phyloP scores from a whole-genome alignment of 2,329 filamentous ascomycete genomes.

The Microdochium trichocladiopsis region DNA sequence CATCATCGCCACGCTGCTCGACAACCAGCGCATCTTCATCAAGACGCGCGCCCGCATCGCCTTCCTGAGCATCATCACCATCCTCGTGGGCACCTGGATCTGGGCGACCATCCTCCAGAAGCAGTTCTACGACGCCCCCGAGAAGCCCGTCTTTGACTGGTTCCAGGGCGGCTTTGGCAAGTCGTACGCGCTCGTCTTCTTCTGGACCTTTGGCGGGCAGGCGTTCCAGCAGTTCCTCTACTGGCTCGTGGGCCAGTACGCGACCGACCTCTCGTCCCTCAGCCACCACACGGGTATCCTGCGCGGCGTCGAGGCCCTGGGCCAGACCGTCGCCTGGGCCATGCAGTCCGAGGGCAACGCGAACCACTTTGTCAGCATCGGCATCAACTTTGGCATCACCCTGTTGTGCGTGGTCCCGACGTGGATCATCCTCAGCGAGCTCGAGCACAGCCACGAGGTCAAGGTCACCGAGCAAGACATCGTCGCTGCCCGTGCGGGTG shows the following conservation, averaged over 20 bases:
- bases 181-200: slow-evolving; percentile 18
- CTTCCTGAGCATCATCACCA: slow-evolving; percentile 14
- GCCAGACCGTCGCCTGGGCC: slow-evolving; percentile 23
- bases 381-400: slow-evolving; percentile 20
- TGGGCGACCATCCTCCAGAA: slow-evolving; percentile 21
- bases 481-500: not conserved
- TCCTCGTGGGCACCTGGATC: slow-evolving; percentile 22
- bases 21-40: slow-evolving; percentile 19
- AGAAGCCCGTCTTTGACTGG: slow-evolving; percentile 21
- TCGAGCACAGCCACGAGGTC: slow-evolving; percentile 19
- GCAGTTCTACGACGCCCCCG: slow-evolving; percentile 16
- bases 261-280: slow-evolving; percentile 19
- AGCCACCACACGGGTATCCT: slow-evolving; percentile 22
- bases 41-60: slow-evolving; percentile 16
- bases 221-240: slow-evolving; percentile 24
- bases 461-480: slow-evolving; percentile 7
- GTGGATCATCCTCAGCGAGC: slow-evolving; percentile 20
- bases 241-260: slow-evolving; percentile 23
- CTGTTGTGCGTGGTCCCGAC: slow-evolving; percentile 19
- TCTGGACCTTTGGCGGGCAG: slow-evolving; percentile 20
- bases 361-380: slow-evolving; percentile 23
- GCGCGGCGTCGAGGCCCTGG: slow-evolving; percentile 20
- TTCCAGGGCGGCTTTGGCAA: slow-evolving; percentile 18
- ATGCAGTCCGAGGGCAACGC: slow-evolving; percentile 22
- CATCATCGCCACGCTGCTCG: slow-evolving; percentile 19